Conservation (phyloP, 164 flowering plant species). For the Annona squamosa region DNA sequence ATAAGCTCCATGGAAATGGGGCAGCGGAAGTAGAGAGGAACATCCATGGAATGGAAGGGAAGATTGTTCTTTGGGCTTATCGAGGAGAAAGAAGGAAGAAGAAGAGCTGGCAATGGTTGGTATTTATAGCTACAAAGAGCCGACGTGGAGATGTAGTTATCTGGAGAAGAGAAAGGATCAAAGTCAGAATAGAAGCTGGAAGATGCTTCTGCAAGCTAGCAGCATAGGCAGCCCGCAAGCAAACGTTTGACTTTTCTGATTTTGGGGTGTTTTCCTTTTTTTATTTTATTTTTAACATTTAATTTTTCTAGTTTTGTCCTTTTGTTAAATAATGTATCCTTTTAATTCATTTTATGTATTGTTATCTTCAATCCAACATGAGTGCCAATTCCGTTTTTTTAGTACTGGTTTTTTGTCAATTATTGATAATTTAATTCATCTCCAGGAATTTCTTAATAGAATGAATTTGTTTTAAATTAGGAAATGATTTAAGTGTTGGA, state of each 20-base stretch:
- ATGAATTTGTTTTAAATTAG: no score
- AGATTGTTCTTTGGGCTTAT: conserved; percentile 3
- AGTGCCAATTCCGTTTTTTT: no score
- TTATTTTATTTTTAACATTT: neutral
- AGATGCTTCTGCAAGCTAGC: conserved; percentile 18
- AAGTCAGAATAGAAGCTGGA: conserved; percentile 16
- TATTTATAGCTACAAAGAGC: neutral
- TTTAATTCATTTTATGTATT: no score
- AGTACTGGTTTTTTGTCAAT: no score
- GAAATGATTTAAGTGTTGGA: no score
- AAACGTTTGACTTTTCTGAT: neutral
- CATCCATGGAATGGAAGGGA: conserved; percentile 22
- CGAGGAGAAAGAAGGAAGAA: neutral
- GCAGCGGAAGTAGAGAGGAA: conserved; percentile 52
- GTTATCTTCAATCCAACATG: no score
- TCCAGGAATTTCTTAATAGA: no score
- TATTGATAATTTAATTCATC: no score
- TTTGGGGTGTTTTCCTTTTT: neutral
- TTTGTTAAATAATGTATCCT: no score
- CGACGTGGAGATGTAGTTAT: neutral
- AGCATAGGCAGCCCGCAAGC: neutral
- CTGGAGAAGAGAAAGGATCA: neutral
- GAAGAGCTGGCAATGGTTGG: neutral
- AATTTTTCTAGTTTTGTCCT: conserved; percentile 7
- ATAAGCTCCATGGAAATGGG: conserved; percentile 77